phyloP scores from a whole-genome alignment of 106 monocot genomes.

The Ottelia alismoides region DNA sequence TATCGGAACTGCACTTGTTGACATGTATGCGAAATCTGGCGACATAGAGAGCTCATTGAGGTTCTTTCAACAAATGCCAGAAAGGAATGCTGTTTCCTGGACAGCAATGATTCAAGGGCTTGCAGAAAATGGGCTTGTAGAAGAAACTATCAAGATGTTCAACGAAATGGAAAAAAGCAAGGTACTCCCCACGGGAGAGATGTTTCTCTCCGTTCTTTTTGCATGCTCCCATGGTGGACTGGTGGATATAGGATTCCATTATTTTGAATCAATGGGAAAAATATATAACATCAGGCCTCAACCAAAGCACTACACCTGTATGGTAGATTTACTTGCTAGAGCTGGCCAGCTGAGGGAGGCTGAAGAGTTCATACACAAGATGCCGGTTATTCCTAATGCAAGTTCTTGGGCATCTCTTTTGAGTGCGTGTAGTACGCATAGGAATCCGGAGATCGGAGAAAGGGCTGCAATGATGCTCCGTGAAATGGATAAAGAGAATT shows the following conservation, averaged over 20 bases:
- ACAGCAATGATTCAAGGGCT: conserved; percentile 32
- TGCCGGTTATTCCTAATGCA: conserved; percentile 33
- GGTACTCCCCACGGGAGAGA: conserved; percentile 20
- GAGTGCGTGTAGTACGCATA: conserved; percentile 29
- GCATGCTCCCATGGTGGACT: conserved; percentile 44
- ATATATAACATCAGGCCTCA: conserved; percentile 23
- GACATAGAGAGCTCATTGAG: conserved; percentile 23
- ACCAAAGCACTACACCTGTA: conserved; percentile 38
- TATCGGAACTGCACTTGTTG: conserved; percentile 29
- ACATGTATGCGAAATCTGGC: conserved; percentile 45
- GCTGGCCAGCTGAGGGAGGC: conserved; percentile 39
- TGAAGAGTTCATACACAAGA: conserved; percentile 26
- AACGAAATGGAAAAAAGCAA: conserved; percentile 21
- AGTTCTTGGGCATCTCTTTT: conserved; percentile 43
- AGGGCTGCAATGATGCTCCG: conserved; percentile 30
- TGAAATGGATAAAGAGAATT: conserved; percentile 20
- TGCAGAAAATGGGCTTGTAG: conserved; percentile 27
- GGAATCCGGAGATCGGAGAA: conserved; percentile 31
- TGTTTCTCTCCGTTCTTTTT: conserved; percentile 11
- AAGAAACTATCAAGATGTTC: conserved; percentile 17
- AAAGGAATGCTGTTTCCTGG: conserved; percentile 33
- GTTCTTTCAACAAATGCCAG: conserved; percentile 19
- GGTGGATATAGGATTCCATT: conserved; percentile 31
- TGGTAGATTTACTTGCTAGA: conserved; percentile 47
- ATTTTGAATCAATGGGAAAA: conserved; percentile 44